Evolutionary conservation across 2,329 filamentous ascomycete species (phyloP).

Genomic region (Pseudopyricularia cyperi): DNA sequence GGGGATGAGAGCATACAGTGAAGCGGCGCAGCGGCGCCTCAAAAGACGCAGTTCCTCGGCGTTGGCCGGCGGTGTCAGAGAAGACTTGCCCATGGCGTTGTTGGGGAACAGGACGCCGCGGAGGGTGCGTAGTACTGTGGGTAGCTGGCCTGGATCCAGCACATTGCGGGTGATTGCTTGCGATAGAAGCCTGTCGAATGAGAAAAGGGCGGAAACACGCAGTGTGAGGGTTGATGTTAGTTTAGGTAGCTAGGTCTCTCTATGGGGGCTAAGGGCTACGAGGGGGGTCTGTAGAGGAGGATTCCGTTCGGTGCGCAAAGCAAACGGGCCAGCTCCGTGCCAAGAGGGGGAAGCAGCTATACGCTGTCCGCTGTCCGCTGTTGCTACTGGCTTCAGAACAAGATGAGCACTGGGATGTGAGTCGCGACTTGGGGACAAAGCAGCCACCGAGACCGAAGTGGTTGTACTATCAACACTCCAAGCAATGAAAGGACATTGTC

Average conservation of each 20-base stretch:
- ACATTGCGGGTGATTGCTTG: constrained; percentile 41
- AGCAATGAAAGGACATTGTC: neutral
- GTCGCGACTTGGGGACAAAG: neutral
- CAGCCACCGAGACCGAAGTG: neutral
- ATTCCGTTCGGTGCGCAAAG: neutral
- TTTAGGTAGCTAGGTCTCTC: neutral
- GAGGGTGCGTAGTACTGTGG: constrained; percentile 54
- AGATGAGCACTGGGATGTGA: neutral
- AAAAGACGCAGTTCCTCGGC: constrained; percentile 48
- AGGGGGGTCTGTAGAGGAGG: neutral
- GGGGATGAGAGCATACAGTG: constrained; percentile 37
- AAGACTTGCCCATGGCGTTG: constrained; percentile 57
- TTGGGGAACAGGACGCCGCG: constrained; percentile 77
- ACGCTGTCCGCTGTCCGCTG: neutral
- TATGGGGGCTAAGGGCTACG: neutral
- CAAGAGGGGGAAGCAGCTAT: neutral
- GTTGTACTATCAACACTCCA: neutral
- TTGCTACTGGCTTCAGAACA: neutral
- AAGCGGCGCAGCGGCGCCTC: constrained; percentile 52
- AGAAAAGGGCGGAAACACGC: neutral
- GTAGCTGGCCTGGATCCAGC: constrained; percentile 50
- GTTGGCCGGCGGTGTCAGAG: constrained; percentile 45
- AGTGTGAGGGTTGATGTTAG: neutral
- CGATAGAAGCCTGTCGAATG: constrained; percentile 38
- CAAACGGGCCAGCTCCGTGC: neutral